These are phyloP conservation scores for Gastrolobium bilobum DNA, from an alignment of 306 rosid genomes.

Conservation along the genomic window DNA sequence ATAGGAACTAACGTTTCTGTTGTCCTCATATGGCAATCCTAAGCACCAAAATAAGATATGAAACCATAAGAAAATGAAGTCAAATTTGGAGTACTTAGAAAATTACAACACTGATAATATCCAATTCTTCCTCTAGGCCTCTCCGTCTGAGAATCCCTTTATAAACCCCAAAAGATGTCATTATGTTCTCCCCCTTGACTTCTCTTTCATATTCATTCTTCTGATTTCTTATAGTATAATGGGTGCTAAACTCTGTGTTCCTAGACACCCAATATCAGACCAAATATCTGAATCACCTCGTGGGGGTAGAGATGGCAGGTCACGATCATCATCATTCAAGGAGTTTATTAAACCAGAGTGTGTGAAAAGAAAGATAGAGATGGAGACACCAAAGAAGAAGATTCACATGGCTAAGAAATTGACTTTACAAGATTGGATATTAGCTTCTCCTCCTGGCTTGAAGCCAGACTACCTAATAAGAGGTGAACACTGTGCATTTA, in stretches of 20 bases:
- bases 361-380: constrained; percentile 12
- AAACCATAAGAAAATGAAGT: neutral
- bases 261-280: neutral
- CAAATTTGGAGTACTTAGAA: constrained; percentile 21
- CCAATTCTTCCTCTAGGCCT: constrained; percentile 38
- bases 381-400: constrained; percentile 20
- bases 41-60: neutral
- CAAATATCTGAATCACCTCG: neutral
- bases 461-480: constrained; percentile 35
- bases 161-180: constrained; percentile 42
- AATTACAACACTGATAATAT: constrained; percentile 28
- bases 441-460: constrained; percentile 43
- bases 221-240: constrained; percentile 27
- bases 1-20: constrained; percentile 43
- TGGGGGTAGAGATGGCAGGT: neutral
- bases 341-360: constrained; percentile 18
- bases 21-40: constrained; percentile 17
- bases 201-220: constrained; percentile 25
- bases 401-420: neutral
- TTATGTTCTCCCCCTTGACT: constrained; percentile 19
- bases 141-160: constrained; percentile 41
- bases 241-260: constrained; percentile 45
- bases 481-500: neutral
- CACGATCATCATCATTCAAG: neutral
- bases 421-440: constrained; percentile 42